Evolutionary conservation across 1,284 basidiomycete genomes (phyloP).

Genomic region (Anthracocystis setariae): DNA sequence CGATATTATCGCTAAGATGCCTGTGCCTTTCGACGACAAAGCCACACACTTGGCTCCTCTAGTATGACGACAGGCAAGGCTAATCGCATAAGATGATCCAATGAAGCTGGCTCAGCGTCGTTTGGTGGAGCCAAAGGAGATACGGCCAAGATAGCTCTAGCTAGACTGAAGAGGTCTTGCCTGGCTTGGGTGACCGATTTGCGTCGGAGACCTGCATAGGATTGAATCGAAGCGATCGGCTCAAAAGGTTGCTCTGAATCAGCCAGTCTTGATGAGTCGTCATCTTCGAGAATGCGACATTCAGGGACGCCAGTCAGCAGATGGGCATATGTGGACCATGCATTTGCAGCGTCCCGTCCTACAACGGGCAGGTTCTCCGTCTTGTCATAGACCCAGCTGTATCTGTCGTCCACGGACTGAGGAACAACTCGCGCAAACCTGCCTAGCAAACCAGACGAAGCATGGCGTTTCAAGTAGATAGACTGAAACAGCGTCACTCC

Average conservation of each 20-base stretch:
- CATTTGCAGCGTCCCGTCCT: conserved; percentile 12
- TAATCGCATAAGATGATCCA: conserved; percentile 4
- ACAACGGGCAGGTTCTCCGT: conserved; percentile 43
- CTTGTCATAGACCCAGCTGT: conserved; percentile 60
- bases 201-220: conserved; percentile 24
- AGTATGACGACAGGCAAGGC: conserved; percentile 24
- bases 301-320: conserved; percentile 37
- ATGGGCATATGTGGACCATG: conserved; percentile 43
- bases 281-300: conserved; percentile 12
- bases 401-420: background rate
- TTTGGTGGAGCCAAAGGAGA: too few relatives aligned
- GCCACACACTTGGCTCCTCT: conserved; percentile 32
- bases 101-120: background rate
- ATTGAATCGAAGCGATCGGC: conserved; percentile 14
- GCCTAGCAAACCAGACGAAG: conserved; percentile 3
- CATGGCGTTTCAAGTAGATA: conserved; percentile 68
- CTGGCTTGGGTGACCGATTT: conserved; percentile 19
- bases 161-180: conserved; percentile 10
- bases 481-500: conserved; percentile 90
- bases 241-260: conserved; percentile 35
- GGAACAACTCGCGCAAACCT: conserved; percentile 8
- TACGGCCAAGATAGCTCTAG: background rate
- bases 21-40: conserved; percentile 24
- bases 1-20: too few relatives aligned
- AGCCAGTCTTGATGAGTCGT: conserved; percentile 1